Evolutionary conservation across 2,329 filamentous ascomycete genomes (phyloP).

Genomic region (Phaeosphaeriaceae sp.): DNA sequence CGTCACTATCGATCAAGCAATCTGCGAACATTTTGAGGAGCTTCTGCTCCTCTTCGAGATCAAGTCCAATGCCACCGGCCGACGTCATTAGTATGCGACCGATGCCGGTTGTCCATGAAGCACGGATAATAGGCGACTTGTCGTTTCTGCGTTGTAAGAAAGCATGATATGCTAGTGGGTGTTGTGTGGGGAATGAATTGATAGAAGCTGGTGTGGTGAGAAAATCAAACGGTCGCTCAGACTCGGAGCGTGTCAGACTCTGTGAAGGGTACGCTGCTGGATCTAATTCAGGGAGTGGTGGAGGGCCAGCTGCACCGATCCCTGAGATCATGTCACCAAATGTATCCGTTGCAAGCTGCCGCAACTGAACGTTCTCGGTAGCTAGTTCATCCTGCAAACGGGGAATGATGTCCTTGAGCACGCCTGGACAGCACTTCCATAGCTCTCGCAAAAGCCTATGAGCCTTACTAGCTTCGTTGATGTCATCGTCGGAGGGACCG

Average conservation of each 20-base stretch:
- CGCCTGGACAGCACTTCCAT: conserved; percentile 87
- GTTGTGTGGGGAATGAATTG: conserved; percentile 85
- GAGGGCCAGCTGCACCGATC: conserved; percentile 88
- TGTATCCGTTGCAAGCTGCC: conserved; percentile 88
- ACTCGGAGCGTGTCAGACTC: conserved; percentile 54
- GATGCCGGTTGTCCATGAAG: conserved; percentile 83
- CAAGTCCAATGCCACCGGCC: conserved; percentile 86
- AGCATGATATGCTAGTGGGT: conserved; percentile 78
- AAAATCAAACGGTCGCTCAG: conserved; percentile 58
- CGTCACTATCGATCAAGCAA: conserved; percentile 85
- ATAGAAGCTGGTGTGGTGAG: conserved; percentile 84
- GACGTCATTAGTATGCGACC: conserved; percentile 90
- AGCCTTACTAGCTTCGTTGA: conserved; percentile 87
- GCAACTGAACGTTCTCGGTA: conserved; percentile 85
- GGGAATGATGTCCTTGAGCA: conserved; percentile 90
- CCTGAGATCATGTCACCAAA: conserved; percentile 94
- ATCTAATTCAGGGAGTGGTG: conserved; percentile 73
- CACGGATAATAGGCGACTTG: conserved; percentile 80
- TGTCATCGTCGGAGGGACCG: conserved; percentile 79
- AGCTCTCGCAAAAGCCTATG: conserved; percentile 89
- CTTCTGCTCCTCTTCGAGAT: conserved; percentile 77
- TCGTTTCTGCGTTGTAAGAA: conserved; percentile 88
- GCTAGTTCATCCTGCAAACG: conserved; percentile 91
- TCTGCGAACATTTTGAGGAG: conserved; percentile 78
- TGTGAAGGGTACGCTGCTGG: conserved; percentile 84